These are phyloP conservation scores for Halenospora varia DNA, from an alignment of 495 filamentous ascomycete genomes.

Conservation along the genomic window DNA sequence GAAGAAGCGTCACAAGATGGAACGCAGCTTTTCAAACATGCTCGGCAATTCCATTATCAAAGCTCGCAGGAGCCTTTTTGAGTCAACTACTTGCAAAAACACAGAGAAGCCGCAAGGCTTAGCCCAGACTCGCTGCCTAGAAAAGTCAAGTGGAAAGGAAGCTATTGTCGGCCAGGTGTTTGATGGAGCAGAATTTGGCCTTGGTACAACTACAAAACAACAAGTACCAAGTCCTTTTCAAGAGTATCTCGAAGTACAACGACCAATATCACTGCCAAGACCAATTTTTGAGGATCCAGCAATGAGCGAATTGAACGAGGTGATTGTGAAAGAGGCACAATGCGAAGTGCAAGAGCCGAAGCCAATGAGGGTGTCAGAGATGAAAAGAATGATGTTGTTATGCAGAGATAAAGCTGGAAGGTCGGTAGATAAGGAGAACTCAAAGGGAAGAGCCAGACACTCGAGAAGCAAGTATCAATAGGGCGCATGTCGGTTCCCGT, in stretches of 20 bases:
- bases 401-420: slow-evolving; percentile 14
- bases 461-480: too few species aligned
- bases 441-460: too few species aligned
- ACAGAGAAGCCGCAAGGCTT: slow-evolving; percentile 21
- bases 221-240: too few species aligned
- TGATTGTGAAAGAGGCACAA: slow-evolving; percentile 24
- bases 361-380: slow-evolving; percentile 29
- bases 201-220: too few species aligned
- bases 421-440: slow-evolving; percentile 15
- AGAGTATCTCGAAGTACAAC: neutral
- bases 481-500: too few species aligned
- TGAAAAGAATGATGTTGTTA: slow-evolving; percentile 31
- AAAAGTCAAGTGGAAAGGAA: too few species aligned
- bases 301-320: slow-evolving; percentile 4
- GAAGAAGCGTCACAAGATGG: neutral
- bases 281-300: neutral
- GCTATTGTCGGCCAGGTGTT: too few species aligned
- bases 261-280: neutral
- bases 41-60: slow-evolving; percentile 5
- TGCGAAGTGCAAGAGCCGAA: slow-evolving; percentile 32
- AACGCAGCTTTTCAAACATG: neutral
- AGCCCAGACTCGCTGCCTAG: too few species aligned
- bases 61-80: slow-evolving; percentile 24
- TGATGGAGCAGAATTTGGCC: too few species aligned
- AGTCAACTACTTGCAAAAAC: slow-evolving; percentile 23